Evolutionary conservation across 306 rosid genomes (phyloP), one percentile per base, ranked within the genome.

Genomic region (Prunus dulcis): DNA sequence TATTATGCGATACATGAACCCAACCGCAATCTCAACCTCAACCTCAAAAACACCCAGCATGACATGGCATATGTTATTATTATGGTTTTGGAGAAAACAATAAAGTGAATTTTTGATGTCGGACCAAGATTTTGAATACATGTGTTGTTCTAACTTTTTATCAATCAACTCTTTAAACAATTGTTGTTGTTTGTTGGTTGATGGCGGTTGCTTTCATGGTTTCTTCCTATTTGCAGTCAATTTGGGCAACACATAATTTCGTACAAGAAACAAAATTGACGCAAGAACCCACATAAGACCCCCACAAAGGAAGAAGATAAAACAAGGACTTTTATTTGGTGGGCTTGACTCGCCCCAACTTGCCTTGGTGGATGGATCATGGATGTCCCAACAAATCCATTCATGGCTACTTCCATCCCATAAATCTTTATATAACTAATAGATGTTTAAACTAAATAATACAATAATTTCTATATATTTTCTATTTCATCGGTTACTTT

Each of bases 241-340:
- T 66, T 76, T 79, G 81, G 90, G 88, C 87, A 58, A 81, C 83
- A 69, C 43, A 30, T n/a, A 0, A 69, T 52, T 56, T 1, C 63
- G 52, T 70, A 64, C 76, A 53, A 55, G 22, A 58, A 78, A 43
- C 10, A 28, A 60, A 41, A 12, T 38, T 30, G 19, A 67, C 56
- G 5, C n/a, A 22, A 71, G 69, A 46, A 64, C 72, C 57, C 50
- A 67, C 12, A 22, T n/a, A 9, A n/a, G 20, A 64, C 69, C 23
- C 25, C 34, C 6, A 18, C 38, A 34, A 53, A 7, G 7, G 12
- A 68, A 17, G 3, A 8, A 10, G n/a, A 10, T 25, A 9, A 43
- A 63, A 63, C 23, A 41, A 19, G 12, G 34, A 41, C 67, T 38
- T 41, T 0, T 27, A 17, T 73, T 73, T 23, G 68, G 69, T 46